A percentile compares a stretch with the other conserved stretches of the same genome.
phyloP scores from a whole-genome alignment of 257 asterid species.

The Marsdenia floribunda region DNA sequence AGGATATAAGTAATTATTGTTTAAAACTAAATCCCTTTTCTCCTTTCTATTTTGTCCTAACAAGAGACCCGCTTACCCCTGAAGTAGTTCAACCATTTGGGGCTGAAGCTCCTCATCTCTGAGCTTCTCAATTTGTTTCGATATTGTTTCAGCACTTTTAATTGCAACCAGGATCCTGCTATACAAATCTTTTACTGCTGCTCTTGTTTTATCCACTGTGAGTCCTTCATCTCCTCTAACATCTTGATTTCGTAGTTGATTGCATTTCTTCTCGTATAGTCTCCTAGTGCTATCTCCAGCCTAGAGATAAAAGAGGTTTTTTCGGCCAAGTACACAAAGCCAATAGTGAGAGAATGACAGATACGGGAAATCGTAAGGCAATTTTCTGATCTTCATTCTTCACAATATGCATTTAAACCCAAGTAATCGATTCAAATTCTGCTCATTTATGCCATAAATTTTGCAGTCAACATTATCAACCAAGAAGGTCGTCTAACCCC shows the following conservation, averaged over 20 bases:
- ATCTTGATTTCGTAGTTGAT: constrained; percentile 62
- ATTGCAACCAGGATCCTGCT: constrained; percentile 86
- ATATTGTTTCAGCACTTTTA: constrained; percentile 86
- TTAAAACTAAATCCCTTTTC: background rate
- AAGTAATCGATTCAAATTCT: background rate
- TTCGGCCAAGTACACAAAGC: constrained; percentile 10
- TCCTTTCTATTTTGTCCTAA: background rate
- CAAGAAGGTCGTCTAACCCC: background rate
- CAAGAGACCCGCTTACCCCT: constrained; percentile 49
- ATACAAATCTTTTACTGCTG: constrained; percentile 73
- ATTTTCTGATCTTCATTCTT: background rate
- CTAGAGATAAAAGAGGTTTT: constrained; percentile 27
- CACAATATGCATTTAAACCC: background rate
- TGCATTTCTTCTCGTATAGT: constrained; percentile 70
- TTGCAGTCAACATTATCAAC: background rate
- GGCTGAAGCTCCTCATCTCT: constrained; percentile 88
- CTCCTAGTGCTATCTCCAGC: constrained; percentile 73
- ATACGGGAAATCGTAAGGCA: background rate
- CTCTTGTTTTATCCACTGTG: constrained; percentile 64
- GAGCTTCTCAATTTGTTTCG: constrained; percentile 69
- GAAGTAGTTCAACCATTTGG: constrained; percentile 76
- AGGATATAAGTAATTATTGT: constrained; percentile 6
- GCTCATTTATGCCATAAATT: background rate
- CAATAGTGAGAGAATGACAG: background rate
- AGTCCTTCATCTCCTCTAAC: constrained; percentile 66